Conservation (phyloP, 1,284 basidiomycete species). For the Moesziomyces sp. region DNA sequence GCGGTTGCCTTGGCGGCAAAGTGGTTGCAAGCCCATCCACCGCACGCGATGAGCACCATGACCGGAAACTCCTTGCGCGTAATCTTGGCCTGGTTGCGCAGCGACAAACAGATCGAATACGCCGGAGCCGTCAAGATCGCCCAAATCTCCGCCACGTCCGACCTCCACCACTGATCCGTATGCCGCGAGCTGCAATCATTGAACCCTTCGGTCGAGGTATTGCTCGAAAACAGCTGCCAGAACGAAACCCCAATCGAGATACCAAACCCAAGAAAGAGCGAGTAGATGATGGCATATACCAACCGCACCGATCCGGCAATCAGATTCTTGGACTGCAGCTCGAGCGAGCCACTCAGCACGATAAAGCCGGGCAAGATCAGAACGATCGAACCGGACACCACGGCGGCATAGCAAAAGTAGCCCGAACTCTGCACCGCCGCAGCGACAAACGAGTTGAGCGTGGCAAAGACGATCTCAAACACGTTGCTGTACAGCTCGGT, state of each 20-base stretch:
- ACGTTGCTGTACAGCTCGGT: constrained; percentile 83
- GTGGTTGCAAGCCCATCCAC: constrained; percentile 74
- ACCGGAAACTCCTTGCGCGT: constrained; percentile 77
- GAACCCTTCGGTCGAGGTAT: constrained; percentile 15
- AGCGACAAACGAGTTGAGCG: constrained; percentile 81
- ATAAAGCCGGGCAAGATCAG: constrained; percentile 81
- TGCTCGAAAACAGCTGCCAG: constrained; percentile 56
- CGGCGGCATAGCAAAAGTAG: constrained; percentile 84
- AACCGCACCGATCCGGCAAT: constrained; percentile 76
- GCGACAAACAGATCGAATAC: constrained; percentile 78
- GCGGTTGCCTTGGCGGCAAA: constrained; percentile 41
- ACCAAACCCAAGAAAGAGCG: constrained; percentile 67
- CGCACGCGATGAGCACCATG: constrained; percentile 78
- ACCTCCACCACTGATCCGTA: constrained; percentile 70
- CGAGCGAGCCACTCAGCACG: constrained; percentile 76
- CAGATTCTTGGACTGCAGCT: constrained; percentile 72
- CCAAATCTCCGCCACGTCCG: constrained; percentile 45
- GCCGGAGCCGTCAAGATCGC: constrained; percentile 81
- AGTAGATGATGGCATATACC: constrained; percentile 83
- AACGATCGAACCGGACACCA: constrained; percentile 85
- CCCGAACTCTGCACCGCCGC: constrained; percentile 55
- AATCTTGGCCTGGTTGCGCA: constrained; percentile 78
- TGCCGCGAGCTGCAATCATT: constrained; percentile 21
- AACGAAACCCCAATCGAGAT: constrained; percentile 59
- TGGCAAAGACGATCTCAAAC: constrained; percentile 87